A percentile compares a stretch with the other conserved stretches of the same genome.
phyloP scores from a whole-genome alignment of 495 filamentous ascomycete genomes.

The Neurospora tetraspora region DNA sequence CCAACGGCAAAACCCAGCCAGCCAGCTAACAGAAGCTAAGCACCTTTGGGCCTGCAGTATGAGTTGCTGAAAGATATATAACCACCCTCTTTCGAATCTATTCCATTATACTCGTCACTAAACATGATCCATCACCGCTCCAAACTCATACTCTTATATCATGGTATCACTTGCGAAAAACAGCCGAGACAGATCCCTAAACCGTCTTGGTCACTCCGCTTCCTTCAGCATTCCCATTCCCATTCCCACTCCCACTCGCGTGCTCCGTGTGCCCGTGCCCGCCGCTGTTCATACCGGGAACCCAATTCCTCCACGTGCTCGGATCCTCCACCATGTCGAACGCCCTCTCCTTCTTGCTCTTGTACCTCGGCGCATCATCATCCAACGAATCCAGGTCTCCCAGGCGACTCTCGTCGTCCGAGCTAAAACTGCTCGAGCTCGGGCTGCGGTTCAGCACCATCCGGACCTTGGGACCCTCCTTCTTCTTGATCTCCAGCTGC shows the following conservation, averaged over 20 bases:
- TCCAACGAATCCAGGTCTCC: conserved; percentile 36
- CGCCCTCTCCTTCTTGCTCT: conserved; percentile 34
- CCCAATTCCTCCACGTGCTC: conserved; percentile 18
- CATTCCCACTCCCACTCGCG: neutral
- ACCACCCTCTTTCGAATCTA: neutral
- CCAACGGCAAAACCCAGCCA: no score
- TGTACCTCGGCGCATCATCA: conserved; percentile 15
- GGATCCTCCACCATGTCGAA: conserved; percentile 35
- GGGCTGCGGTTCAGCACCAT: conserved; percentile 56
- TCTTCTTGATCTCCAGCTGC: conserved; percentile 45
- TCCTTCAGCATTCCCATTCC: neutral
- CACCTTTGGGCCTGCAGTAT: no score
- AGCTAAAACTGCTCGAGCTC: conserved; percentile 49
- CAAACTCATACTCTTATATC: neutral
- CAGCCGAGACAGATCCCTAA: neutral
- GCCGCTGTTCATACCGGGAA: neutral
- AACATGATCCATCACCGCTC: neutral
- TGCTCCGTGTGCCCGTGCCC: neutral
- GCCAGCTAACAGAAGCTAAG: no score
- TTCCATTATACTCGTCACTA: neutral
- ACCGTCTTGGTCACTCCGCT: neutral
- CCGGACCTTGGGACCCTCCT: conserved; percentile 47
- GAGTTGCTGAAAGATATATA: neutral
- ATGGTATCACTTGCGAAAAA: neutral
- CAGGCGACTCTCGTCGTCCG: conserved; percentile 65